Evolutionary conservation across 495 filamentous ascomycete species (phyloP).

Genomic region (Trichoderma erinaceum): DNA sequence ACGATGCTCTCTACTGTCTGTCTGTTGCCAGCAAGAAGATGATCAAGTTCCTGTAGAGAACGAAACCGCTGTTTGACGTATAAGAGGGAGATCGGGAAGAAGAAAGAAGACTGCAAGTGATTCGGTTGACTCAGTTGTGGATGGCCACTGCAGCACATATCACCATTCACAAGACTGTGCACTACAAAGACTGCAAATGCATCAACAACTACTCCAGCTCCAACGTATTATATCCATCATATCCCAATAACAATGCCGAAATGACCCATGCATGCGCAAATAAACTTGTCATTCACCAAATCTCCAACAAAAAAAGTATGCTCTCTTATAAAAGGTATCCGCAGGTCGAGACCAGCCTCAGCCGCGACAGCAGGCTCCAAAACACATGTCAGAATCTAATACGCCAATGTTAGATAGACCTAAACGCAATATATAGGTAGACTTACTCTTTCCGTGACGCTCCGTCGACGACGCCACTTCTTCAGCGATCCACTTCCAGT

Average conservation of each 20-base stretch:
- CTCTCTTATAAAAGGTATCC: not conserved
- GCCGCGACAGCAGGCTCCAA: slow-evolving; percentile 1
- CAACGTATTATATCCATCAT: not conserved
- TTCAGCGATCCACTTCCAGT: not conserved
- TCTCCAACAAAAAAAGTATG: not conserved
- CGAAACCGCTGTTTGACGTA: too few species aligned
- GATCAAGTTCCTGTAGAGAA: too few species aligned
- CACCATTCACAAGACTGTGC: too few species aligned
- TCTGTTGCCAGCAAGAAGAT: too few species aligned
- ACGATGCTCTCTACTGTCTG: not conserved
- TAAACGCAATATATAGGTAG: not conserved
- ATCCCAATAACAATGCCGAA: not conserved
- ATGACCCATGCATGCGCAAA: not conserved
- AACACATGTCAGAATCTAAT: not conserved
- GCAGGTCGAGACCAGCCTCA: not conserved
- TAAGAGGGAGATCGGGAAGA: too few species aligned
- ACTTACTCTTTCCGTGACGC: not conserved
- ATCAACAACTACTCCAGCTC: not conserved
- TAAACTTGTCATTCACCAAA: not conserved
- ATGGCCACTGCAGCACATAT: too few species aligned
- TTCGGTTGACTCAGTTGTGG: too few species aligned
- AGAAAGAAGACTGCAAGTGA: too few species aligned
- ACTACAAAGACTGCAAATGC: not conserved
- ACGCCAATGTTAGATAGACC: not conserved
- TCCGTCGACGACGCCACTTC: not conserved